phyloP scores from a whole-genome alignment of 441 rosid genomes.

The Populus hybrid region DNA sequence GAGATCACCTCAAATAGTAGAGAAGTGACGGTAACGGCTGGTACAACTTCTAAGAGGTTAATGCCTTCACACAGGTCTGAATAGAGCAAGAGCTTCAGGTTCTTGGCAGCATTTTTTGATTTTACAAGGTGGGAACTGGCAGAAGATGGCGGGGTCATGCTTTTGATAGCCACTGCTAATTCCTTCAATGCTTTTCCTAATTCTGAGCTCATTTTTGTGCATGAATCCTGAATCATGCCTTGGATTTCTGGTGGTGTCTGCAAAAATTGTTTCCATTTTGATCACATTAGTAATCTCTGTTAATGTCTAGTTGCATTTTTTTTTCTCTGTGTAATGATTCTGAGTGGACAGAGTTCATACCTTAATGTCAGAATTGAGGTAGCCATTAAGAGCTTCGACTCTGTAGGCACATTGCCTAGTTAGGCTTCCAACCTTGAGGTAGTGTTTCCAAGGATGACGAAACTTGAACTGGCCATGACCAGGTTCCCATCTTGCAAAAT shows the following conservation, averaged over 20 bases:
- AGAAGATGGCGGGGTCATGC: constrained; percentile 38
- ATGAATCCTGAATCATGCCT: constrained; percentile 38
- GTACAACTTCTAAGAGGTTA: constrained; percentile 27
- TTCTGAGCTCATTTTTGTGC: constrained; percentile 40
- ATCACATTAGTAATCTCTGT: background rate
- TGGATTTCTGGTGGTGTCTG: constrained; percentile 47
- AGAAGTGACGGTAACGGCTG: constrained; percentile 36
- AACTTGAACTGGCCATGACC: constrained; percentile 57
- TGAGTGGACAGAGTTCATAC: constrained; percentile 14
- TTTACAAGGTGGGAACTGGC: constrained; percentile 36
- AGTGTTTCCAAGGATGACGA: constrained; percentile 64
- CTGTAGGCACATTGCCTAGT: constrained; percentile 43
- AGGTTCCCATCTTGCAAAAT: constrained; percentile 77
- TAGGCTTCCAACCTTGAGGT: constrained; percentile 41
- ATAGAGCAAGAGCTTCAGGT: constrained; percentile 33
- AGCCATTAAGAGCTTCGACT: constrained; percentile 43
- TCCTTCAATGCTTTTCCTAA: constrained; percentile 48
- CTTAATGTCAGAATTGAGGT: constrained; percentile 29
- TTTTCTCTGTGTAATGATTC: background rate
- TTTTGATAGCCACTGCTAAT: constrained; percentile 44
- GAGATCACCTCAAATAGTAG: constrained; percentile 36
- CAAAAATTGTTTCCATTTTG: constrained; percentile 7
- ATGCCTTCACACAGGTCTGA: constrained; percentile 25
- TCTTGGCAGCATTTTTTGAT: constrained; percentile 35
- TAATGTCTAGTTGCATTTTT: background rate